Evolutionary conservation across 2,329 filamentous ascomycete genomes (phyloP).

Genomic region (Fusarium verrucosum): DNA sequence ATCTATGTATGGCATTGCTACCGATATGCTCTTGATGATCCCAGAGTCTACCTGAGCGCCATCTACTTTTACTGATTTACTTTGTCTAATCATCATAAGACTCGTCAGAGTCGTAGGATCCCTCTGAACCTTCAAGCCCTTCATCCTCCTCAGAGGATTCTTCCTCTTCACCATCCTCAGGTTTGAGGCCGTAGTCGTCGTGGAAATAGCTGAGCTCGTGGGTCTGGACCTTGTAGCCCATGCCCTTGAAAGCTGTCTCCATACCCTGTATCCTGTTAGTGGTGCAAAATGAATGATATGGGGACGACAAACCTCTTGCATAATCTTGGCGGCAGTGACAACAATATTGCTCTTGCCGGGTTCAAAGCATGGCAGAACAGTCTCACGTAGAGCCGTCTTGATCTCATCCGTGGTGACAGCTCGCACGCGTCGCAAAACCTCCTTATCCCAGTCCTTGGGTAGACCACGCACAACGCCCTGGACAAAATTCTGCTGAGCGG

Average conservation of each 20-base stretch:
- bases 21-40: conserved; percentile 22
- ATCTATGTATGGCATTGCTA: conserved; percentile 37
- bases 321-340: conserved; percentile 84
- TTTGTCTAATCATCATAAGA: conserved; percentile 40
- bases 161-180: conserved; percentile 67
- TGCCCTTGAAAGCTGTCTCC: conserved; percentile 75
- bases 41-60: conserved; percentile 25
- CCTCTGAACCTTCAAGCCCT: conserved; percentile 46
- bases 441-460: conserved; percentile 78
- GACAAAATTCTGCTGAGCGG: conserved; percentile 85
- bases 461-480: conserved; percentile 81
- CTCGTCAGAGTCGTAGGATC: conserved; percentile 45
- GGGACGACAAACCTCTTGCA: conserved; percentile 76
- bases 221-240: conserved; percentile 81
- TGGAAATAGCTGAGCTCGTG: conserved; percentile 82
- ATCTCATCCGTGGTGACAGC: conserved; percentile 81
- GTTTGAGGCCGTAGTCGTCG: conserved; percentile 86
- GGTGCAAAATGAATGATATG: background rate
- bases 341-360: conserved; percentile 84
- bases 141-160: conserved; percentile 60
- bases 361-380: conserved; percentile 82
- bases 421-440: conserved; percentile 79
- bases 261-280: conserved; percentile 66
- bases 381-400: conserved; percentile 74
- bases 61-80: background rate